Evolutionary conservation across 345 rosid species (phyloP).

Genomic region (Cardamine resedifolia): DNA sequence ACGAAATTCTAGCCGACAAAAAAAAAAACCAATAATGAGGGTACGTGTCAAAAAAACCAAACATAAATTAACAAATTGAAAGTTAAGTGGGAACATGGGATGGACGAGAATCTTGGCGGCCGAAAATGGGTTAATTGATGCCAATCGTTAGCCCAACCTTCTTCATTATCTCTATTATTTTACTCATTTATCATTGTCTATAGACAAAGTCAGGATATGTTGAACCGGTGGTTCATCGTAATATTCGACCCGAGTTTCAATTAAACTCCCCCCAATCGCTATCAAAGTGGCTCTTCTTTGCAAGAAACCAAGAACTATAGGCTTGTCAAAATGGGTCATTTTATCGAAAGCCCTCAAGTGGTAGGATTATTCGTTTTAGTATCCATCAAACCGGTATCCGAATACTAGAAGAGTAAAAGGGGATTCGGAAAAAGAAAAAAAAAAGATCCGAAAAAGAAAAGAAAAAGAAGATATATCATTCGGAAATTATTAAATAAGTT

Average conservation of each 20-base stretch:
- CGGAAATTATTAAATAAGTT: too few relatives aligned
- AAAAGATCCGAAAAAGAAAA: too few relatives aligned
- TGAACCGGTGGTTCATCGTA: neutral
- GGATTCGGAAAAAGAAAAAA: too few relatives aligned
- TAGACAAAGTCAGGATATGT: neutral
- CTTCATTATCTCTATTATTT: slow-evolving; percentile 29
- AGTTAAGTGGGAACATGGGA: slow-evolving; percentile 31
- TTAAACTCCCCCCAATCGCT: too few relatives aligned
- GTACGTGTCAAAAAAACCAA: neutral
- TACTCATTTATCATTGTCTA: neutral
- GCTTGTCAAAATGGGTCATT: neutral
- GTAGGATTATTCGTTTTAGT: too few relatives aligned
- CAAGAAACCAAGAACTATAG: too few relatives aligned
- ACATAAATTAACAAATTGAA: slow-evolving; percentile 8
- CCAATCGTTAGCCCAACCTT: slow-evolving; percentile 20
- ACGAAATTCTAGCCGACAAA: slow-evolving; percentile 19
- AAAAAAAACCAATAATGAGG: slow-evolving; percentile 24
- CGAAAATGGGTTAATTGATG: slow-evolving; percentile 19
- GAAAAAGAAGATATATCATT: too few relatives aligned
- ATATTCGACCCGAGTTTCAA: neutral
- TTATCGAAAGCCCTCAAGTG: too few relatives aligned
- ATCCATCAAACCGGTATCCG: too few relatives aligned
- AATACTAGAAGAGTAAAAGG: too few relatives aligned
- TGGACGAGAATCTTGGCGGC: slow-evolving; percentile 34
- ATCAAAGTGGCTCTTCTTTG: too few relatives aligned